Evolutionary conservation across 2,329 filamentous ascomycete species (phyloP), one percentile per base, ranked within the genome.

Genomic region (Penicillium sclerotigenum): DNA sequence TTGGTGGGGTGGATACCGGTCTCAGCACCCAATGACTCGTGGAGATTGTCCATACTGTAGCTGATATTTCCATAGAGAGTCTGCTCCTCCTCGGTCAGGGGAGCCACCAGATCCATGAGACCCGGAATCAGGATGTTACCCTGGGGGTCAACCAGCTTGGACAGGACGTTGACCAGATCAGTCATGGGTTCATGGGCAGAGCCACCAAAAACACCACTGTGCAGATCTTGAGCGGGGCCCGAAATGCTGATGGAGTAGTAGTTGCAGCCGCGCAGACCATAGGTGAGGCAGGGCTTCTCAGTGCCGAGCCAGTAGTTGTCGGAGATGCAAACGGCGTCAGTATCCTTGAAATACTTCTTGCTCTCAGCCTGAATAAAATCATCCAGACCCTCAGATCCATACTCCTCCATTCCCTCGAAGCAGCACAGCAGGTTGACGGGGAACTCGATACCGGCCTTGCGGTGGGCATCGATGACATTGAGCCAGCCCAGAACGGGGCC

Each of bases 231-330:
- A 38, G 87, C 94, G 11, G 94, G 94, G 0, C 94, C 94, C 9
- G 89, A 91, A 61, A 99, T 81, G 76, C 94, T 89, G 65, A 99
- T 78, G 50, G 88, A 90, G 81, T 97, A 99, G 83, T 99, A 99
- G 81, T 95, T 97, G 86, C 90, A 95, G 52, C 94, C 94, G 65
- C 94, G 89, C 60, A 99, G 88, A 66, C 94, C 94, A 74, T 99
- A 99, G 10, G 94, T 99, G 70, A 99, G 79, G 76, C 94, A 99
- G 13, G 94, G 94, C 83, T 97, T 97, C 83, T 97, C 91, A 6
- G 94, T 97, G 57, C 94, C 94, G 38, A 99, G 87, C 94, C 94
- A 99, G 86, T 99, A 99, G 83, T 99, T 99, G 77, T 99, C 94
- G 46, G 91, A 96, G 73, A 99, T 99, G 79, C 94, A 99, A 58